These are phyloP conservation scores for Uronychia binucleata DNA, from an alignment of 73 alveolate genomes.

Conservation along the genomic window DNA sequence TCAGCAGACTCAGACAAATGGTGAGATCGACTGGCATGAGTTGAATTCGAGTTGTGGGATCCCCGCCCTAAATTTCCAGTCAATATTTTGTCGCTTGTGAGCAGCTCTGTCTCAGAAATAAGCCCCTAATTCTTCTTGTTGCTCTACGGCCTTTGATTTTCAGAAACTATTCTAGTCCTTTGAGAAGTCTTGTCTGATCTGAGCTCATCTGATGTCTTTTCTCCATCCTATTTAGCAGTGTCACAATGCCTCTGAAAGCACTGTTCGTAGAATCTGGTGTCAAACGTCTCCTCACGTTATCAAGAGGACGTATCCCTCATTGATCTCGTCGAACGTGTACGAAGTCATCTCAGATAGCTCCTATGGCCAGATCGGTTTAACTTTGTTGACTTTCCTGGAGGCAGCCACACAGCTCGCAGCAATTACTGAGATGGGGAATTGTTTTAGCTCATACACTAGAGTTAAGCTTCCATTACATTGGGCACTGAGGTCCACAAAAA, in stretches of 20 bases:
- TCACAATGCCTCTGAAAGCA: neutral
- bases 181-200: too few species aligned
- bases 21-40: too few species aligned
- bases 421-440: conserved; percentile 25
- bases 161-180: too few species aligned
- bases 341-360: neutral
- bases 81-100: too few species aligned
- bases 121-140: too few species aligned
- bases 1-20: too few species aligned
- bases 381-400: conserved; percentile 35
- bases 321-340: neutral
- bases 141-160: too few species aligned
- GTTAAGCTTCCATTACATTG: neutral
- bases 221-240: too few species aligned
- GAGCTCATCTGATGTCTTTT: too few species aligned
- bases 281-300: neutral
- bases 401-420: conserved; percentile 31
- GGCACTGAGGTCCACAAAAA: conserved; percentile 43
- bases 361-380: conserved; percentile 19
- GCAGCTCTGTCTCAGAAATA: too few species aligned
- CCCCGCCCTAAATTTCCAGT: too few species aligned
- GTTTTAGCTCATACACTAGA: conserved; percentile 24
- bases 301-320: neutral
- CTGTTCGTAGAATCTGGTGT: neutral
- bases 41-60: too few species aligned